Base-by-base conservation (phyloP, 176 grass and related monocot species). In the Pontederia crassipes region DNA sequence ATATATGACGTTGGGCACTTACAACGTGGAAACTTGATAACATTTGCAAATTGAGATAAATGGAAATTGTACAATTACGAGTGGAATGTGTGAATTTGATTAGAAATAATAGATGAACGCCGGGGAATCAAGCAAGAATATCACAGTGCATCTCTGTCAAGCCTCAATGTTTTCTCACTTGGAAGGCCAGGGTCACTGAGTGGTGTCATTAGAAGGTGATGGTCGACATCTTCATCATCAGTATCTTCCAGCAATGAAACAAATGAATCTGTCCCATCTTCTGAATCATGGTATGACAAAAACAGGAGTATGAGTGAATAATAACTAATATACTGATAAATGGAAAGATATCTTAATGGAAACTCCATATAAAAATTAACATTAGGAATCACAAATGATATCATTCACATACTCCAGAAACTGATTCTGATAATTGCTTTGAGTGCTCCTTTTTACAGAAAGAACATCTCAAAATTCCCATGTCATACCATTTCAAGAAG, bases 191-290 rank as follows among this genome's bases (percentile, higher is more conserved):
- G 27, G 20, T 89, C 86, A 17, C 13, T 17, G 18, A 16, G 65
- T 71, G 79, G 65, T 70, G 72, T 47, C 50, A 58, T 58, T 27
- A 89, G 69, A 12, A 89, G 78, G 68, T 89, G 75, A 48, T 82
- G 79, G 58, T 82, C 78, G 53, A 72, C 55, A 59, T 87, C 75
- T 73, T 93, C 89, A 60, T 76, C 60, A 68, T 97, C 87, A 15
- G 72, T 82, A 17, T 73, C 83, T 3, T 83, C 82, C 52, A 63
- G 66, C 1, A 80, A 77, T 74, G 86, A 95, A 84, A 66, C 65
- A 52, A 52, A n/a, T 48, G 92, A 97, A 7, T 79, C 83, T 65
- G 77, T 71, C n/a, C 77, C 86, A 81, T 81, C 83, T 26, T 90
- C 91, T 90, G 83, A 24, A 72, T 62, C 57, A 82, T 62, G 77